Percentiles rank a stretch among this genome's conserved stretches.
phyloP scores from a whole-genome alignment of 176 grass and related monocot genomes.

The Musa troglodytarum region DNA sequence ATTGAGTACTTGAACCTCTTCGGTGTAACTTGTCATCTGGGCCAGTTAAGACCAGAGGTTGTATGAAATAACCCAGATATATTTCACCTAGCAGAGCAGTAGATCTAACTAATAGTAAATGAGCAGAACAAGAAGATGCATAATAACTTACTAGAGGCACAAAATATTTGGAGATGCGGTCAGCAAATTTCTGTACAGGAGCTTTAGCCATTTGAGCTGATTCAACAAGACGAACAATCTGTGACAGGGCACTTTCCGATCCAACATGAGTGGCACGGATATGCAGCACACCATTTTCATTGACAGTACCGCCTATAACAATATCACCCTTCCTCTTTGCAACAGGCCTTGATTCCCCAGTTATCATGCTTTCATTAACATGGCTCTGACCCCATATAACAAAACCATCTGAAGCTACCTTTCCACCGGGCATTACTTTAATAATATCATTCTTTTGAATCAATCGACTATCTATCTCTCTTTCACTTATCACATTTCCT shows the following conservation, averaged over 20 bases:
- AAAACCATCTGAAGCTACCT: conserved; percentile 87
- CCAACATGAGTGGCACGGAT: conserved; percentile 80
- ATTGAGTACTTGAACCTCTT: no score
- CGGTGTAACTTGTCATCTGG: no score
- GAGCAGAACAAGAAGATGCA: not conserved
- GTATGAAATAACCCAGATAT: no score
- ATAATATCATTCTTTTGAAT: conserved; percentile 99
- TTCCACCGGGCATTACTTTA: conserved; percentile 79
- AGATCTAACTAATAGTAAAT: not conserved
- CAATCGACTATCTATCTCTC: conserved; percentile 73
- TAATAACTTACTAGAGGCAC: conserved; percentile 59
- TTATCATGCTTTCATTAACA: conserved; percentile 99
- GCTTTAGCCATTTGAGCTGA: conserved; percentile 98
- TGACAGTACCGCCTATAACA: conserved; percentile 88
- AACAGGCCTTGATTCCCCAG: conserved; percentile 71
- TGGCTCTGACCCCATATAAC: conserved; percentile 91
- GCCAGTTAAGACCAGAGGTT: no score
- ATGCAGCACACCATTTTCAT: conserved; percentile 94
- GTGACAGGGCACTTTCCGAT: conserved; percentile 76
- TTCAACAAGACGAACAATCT: conserved; percentile 85
- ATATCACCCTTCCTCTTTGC: conserved; percentile 82
- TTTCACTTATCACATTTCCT: conserved; percentile 57
- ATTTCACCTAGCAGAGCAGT: not conserved
- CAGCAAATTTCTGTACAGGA: conserved; percentile 88
- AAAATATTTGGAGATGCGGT: conserved; percentile 85